phyloP scores from a whole-genome alignment of 768 basidiomycete species.

The Tylopilus plumbeoviolaceoides region DNA sequence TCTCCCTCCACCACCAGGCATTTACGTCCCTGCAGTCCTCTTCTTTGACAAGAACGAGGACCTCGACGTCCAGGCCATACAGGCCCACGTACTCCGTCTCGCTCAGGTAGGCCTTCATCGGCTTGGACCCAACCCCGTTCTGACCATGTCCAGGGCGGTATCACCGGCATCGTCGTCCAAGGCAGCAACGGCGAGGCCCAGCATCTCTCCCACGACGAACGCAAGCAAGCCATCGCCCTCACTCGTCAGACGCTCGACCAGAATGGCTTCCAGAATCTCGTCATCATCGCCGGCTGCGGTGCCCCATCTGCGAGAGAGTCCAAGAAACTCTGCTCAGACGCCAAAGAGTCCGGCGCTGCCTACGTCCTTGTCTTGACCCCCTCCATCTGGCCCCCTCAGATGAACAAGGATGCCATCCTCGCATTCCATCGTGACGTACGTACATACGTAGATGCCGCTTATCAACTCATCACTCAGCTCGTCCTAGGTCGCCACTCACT shows the following conservation, averaged over 20 bases:
- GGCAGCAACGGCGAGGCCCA: conserved; percentile 77
- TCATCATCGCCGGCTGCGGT: conserved; percentile 82
- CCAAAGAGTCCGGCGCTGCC: conserved; percentile 79
- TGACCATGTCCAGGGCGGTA: conserved; percentile 49
- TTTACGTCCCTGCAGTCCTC: conserved; percentile 77
- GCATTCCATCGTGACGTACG: conserved; percentile 62
- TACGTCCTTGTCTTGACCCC: conserved; percentile 72
- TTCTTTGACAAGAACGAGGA: conserved; percentile 69
- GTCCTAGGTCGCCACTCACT: conserved; percentile 58
- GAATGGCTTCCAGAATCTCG: conserved; percentile 60
- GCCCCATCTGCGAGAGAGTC: conserved; percentile 78
- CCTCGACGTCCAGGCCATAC: conserved; percentile 62
- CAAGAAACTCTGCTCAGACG: conserved; percentile 62
- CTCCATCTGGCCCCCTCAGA: conserved; percentile 64
- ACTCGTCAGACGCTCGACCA: conserved; percentile 56
- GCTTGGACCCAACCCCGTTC: background rate
- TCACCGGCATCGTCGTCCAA: conserved; percentile 69
- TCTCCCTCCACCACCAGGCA: conserved; percentile 7
- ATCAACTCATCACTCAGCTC: background rate
- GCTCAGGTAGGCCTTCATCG: conserved; percentile 49
- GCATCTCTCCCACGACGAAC: conserved; percentile 69
- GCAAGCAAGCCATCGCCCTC: conserved; percentile 51
- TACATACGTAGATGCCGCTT: background rate
- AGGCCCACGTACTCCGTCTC: conserved; percentile 67
- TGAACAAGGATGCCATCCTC: conserved; percentile 59